Base-by-base conservation (phyloP, 768 basidiomycete genomes). In the Russula earlei region DNA sequence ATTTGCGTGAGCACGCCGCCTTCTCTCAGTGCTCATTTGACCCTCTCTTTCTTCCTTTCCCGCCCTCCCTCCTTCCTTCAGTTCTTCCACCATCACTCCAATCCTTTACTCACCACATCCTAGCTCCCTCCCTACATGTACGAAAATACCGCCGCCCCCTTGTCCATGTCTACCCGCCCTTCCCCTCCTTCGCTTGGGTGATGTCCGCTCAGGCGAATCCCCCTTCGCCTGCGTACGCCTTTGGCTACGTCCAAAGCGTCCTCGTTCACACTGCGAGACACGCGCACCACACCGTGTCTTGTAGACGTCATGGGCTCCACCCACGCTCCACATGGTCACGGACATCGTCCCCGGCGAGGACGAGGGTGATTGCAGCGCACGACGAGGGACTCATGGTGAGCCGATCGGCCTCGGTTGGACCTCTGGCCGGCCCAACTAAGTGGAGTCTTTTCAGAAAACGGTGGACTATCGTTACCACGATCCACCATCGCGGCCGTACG, bases 161-260 rank as follows among this genome's bases (percentile, higher is more conserved):
- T 25, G 4, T 22, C 25, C 33, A 24, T 40, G 41, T 53, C 17
- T 45, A 53, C 5, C 57, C 57, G 3, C 51, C 56, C 15, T 58
- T 58, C 52, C 57, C 57, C 11, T 58, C 57, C 9, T 33, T 58
- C 22, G 27, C 57, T 3, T 58, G 57, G 57, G 57, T 58, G 17
- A 54, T 58, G 33, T 49, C 42, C 20, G 14, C 57, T 34, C 27
- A 58, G 31, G 34, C 47, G 15, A 58, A 58, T 42, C 57, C 57
- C 3, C 57, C 57, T 0, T 19, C 41, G 12, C 7, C 9, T 4
- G 47, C 41, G 15, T 49, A 54, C 37, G 27, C 57, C 11, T 14
- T 38, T n/a, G 57, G 57, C 14, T 58, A 58, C 41, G 29, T 49
- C 17, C 47, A 54, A 43, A 58, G 49, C 12, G 52, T 46, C 12